These are phyloP conservation scores for Diddensiella caesifluorescens DNA, from an alignment of 805 yeast species.

Conservation along the genomic window DNA sequence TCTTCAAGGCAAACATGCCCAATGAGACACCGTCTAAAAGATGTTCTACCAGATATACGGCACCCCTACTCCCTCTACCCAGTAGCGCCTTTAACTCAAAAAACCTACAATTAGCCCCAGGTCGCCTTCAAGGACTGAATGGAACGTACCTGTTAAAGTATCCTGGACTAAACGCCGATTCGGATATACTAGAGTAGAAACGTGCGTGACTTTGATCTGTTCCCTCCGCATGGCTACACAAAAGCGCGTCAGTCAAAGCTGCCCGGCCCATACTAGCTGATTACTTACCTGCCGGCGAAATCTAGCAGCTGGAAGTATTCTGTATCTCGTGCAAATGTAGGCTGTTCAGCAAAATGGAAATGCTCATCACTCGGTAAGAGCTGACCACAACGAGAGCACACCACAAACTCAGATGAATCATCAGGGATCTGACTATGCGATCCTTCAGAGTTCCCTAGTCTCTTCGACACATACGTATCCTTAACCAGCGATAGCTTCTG, in stretches of 20 bases:
- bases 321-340: conserved; percentile 10
- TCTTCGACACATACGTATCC: conserved; percentile 7
- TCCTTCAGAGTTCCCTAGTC: too few species aligned
- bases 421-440: too few species aligned
- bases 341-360: background rate
- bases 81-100: conserved; percentile 55
- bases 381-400: conserved; percentile 20
- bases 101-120: too few species aligned
- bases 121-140: too few species aligned
- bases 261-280: too few species aligned
- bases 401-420: background rate
- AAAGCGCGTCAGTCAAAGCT: too few species aligned
- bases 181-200: conserved; percentile 20
- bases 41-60: conserved; percentile 80
- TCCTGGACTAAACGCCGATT: conserved; percentile 65
- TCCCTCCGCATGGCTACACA: too few species aligned
- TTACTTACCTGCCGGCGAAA: background rate
- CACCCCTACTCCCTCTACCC: conserved; percentile 83
- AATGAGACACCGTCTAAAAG: conserved; percentile 62
- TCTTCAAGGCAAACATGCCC: conserved; percentile 79
- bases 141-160: conserved; percentile 70
- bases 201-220: too few species aligned
- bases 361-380: conserved; percentile 1
- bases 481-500: conserved; percentile 18
- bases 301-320: conserved; percentile 21